Evolutionary conservation across 2,329 filamentous ascomycete species (phyloP).

Genomic region (Xylariaceae sp.): DNA sequence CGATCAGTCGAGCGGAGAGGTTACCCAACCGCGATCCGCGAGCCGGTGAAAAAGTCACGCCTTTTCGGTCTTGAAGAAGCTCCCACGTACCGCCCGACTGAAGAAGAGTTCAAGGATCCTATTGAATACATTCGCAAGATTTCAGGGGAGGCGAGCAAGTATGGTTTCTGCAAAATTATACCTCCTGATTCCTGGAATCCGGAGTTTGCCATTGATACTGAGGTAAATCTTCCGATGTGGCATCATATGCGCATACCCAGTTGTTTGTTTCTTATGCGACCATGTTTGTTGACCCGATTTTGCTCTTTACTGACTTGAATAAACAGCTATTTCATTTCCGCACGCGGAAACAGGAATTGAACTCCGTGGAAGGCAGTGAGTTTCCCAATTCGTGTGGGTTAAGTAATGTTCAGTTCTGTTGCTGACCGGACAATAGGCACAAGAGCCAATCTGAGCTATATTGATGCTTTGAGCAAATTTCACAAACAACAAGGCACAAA

Average conservation of each 20-base stretch:
- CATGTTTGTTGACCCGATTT: neutral
- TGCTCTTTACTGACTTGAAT: constrained; percentile 12
- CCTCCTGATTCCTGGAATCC: constrained; percentile 93
- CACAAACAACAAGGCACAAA: constrained; percentile 96
- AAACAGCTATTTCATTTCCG: constrained; percentile 88
- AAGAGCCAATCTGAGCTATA: constrained; percentile 89
- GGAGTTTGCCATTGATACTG: constrained; percentile 91
- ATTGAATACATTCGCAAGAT: constrained; percentile 93
- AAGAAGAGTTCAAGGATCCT: constrained; percentile 92
- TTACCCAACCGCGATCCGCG: constrained; percentile 69
- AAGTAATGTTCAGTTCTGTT: neutral
- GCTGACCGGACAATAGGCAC: constrained; percentile 55
- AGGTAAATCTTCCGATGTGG: constrained; percentile 53
- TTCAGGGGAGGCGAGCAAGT: constrained; percentile 74
- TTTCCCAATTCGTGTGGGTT: constrained; percentile 23
- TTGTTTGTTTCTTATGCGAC: neutral
- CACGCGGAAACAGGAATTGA: constrained; percentile 92
- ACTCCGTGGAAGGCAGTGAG: constrained; percentile 96
- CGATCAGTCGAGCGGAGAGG: constrained; percentile 88
- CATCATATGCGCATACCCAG: neutral
- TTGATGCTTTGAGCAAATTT: constrained; percentile 91
- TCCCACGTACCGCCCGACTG: constrained; percentile 81
- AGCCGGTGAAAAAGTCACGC: constrained; percentile 69
- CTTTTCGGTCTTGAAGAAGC: constrained; percentile 85
- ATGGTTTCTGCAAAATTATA: constrained; percentile 92